Evolutionary conservation across 148 eudicot species (phyloP).

Genomic region (Arbutus unedo): DNA sequence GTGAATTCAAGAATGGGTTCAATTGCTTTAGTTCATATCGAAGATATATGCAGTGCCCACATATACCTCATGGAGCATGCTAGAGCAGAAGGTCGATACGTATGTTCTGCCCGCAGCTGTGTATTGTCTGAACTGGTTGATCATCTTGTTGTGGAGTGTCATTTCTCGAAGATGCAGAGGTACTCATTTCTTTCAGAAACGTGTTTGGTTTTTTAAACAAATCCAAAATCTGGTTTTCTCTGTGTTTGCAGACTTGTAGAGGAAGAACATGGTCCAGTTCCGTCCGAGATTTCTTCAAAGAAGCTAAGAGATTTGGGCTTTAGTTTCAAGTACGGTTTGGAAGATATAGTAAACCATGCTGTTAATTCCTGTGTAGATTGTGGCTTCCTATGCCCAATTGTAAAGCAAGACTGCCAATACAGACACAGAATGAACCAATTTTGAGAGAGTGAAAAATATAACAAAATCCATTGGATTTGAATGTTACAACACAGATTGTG

Average conservation of each 20-base stretch:
- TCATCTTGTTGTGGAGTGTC: slow-evolving; percentile 34
- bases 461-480: neutral
- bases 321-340: slow-evolving; percentile 34
- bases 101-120: slow-evolving; percentile 40
- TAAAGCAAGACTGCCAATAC: neutral
- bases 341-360: slow-evolving; percentile 43
- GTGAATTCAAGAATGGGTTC: slow-evolving; percentile 63
- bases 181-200: slow-evolving; percentile 1
- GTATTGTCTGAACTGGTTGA: slow-evolving; percentile 29
- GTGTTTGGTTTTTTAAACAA: neutral
- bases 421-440: neutral
- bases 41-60: slow-evolving; percentile 54
- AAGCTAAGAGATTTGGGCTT: slow-evolving; percentile 71
- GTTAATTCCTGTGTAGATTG: slow-evolving; percentile 31
- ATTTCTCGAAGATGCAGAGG: slow-evolving; percentile 33
- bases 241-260: slow-evolving; percentile 26
- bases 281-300: slow-evolving; percentile 58
- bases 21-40: slow-evolving; percentile 41
- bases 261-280: slow-evolving; percentile 31
- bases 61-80: slow-evolving; percentile 62
- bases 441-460: neutral
- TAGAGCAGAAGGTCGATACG: slow-evolving; percentile 44
- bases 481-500: neutral
- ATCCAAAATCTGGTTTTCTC: neutral
- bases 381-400: slow-evolving; percentile 40